Evolutionary conservation across 768 basidiomycete species (phyloP).

Genomic region (Suillus discolor): DNA sequence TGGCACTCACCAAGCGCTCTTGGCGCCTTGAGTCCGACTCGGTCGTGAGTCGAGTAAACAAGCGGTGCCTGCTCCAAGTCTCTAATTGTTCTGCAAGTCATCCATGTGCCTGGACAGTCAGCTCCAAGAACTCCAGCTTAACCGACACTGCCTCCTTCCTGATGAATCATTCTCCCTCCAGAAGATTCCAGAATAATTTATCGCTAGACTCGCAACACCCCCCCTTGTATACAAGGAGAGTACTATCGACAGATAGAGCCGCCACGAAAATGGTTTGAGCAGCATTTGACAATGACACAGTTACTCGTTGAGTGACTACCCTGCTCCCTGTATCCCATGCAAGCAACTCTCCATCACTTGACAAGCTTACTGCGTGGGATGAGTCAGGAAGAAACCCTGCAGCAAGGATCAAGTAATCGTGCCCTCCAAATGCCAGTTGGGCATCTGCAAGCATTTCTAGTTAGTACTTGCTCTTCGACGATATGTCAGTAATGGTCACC

Average conservation of each 20-base stretch:
- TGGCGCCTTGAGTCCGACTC: too few relatives aligned
- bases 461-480: not conserved
- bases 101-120: constrained; percentile 19
- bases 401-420: constrained; percentile 7
- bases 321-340: not conserved
- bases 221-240: not conserved
- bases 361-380: not conserved
- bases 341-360: not conserved
- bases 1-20: too few relatives aligned
- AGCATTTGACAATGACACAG: not conserved
- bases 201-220: too few relatives aligned
- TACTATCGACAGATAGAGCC: not conserved
- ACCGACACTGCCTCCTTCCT: constrained; percentile 63
- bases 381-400: not conserved
- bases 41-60: too few relatives aligned
- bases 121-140: constrained; percentile 58
- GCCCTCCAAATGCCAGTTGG: constrained; percentile 27
- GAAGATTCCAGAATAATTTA: not conserved
- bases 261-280: not conserved
- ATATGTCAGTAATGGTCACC: not conserved
- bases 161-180: constrained; percentile 45
- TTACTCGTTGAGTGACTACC: not conserved
- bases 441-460: not conserved
- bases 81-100: too few relatives aligned
- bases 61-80: too few relatives aligned